Evolutionary conservation across 331 rosid species (phyloP), one percentile per base, ranked within the genome.

Genomic region (Erythrophleum ivorense): DNA sequence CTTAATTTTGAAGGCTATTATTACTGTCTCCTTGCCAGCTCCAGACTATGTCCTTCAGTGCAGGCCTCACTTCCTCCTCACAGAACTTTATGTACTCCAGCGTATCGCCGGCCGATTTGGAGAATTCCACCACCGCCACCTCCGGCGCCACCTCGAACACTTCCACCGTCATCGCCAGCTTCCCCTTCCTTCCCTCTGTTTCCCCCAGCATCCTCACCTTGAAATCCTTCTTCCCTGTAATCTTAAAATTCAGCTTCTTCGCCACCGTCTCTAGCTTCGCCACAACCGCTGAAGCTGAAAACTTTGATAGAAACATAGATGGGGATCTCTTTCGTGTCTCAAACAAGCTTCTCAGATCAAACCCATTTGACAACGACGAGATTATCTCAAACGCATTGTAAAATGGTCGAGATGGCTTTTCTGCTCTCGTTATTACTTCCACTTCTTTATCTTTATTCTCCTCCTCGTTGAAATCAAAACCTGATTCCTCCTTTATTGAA

Each of bases 31-130:
- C 98, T 63, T 91, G 98, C 97, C 97, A 94, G 21, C 90, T 84
- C 98, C 98, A 94, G 70, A 94, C 95, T 24, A 94, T 89, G 90
- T 94, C 98, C 62, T 91, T 85, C 13, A 91, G 85, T 0, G 97
- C 92, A 13, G 98, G 95, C 70, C 98, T 88, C 10, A 89, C 86
- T 14, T 91, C 88, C 18, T 88, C 90, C 71, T 94, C 97, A 71
- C 89, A 94, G 43, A 91, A 85, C 79, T 87, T 90, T 4, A 78
- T 52, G 70, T 94, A 94, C 79, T 94, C 97, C 0, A 91, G 55
- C 3, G 94, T 90, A 57, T 91, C 97, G 0, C 98, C 97, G 8
- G 92, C 76, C 0, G 86, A 82, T 84, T 90, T 91, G 0, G 89
- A 88, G 64, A 94, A 89, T 75, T 89, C 91, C 0, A 94, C 94